Evolutionary conservation across 768 basidiomycete genomes (phyloP), one percentile per base, ranked within the genome.

Genomic region (Serendipita sp.): DNA sequence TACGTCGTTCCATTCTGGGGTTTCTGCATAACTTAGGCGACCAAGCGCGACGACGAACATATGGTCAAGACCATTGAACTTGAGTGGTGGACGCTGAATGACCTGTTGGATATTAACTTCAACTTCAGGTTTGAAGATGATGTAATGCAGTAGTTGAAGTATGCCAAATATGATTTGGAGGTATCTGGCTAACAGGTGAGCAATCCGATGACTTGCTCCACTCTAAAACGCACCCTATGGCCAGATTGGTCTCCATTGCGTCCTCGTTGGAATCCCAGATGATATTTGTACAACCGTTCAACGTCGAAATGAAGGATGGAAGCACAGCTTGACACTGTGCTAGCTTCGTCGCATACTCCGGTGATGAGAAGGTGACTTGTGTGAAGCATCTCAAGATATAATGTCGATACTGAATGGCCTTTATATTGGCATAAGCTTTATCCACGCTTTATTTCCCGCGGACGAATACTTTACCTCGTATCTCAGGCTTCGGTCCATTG

Each of bases 41-140:
- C 89, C 86, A 62, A 92, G 80, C 0, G 83, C 81, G n/a, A 89
- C 82, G 30, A 83, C 80, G 68, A 89, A 90, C 69, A 83, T 77
- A 66, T 91, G 83, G 13, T 75, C 75, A 28, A 87, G 71, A 33
- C 82, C 83, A 66, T 79, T 82, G 69, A 85, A 84, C 30, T 60
- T 74, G 72, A 13, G 79, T 74, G 16, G 66, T 17, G 82, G 79
- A 43, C 77, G 74, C 62, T 80, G 79, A 31, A 90, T 76, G 69
- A 81, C 81, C 41, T 77, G 75, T 42, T 81, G 79, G 61, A 90
- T 72, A 69, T 81, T 78, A 51, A 81, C 69, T 11, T 72, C 71
- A 13, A 80, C 71, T 4, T 78, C 76, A 26, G 74, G 70, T 33
- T 74, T 73, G 64, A 82, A 80, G 42, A 88, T 75, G 4, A 90